phyloP scores from a whole-genome alignment of 768 basidiomycete species.

The Rickenella mellea region DNA sequence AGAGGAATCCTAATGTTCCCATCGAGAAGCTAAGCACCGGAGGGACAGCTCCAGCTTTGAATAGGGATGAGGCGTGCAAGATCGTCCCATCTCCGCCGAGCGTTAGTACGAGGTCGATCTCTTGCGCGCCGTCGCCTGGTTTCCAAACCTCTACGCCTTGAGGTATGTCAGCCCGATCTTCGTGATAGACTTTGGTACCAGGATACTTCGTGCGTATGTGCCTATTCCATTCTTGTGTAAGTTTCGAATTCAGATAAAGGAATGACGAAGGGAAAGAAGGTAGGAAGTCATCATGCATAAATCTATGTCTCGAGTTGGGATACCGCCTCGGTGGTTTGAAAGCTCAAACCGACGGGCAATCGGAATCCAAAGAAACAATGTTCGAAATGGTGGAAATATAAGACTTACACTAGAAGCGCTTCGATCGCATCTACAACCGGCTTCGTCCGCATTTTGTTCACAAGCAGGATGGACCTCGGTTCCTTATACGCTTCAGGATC shows the following conservation, averaged over 20 bases:
- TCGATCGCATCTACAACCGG: slow-evolving; percentile 71
- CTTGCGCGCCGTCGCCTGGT: slow-evolving; percentile 44
- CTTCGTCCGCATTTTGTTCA: slow-evolving; percentile 73
- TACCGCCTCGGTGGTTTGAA: too few species aligned
- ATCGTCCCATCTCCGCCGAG: slow-evolving; percentile 95
- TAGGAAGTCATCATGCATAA: too few species aligned
- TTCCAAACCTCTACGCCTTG: slow-evolving; percentile 58
- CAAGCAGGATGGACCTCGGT: slow-evolving; percentile 61
- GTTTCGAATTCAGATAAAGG: too few species aligned
- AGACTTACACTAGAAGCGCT: slow-evolving; percentile 61
- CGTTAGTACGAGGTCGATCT: slow-evolving; percentile 82
- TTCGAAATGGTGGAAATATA: slow-evolving; percentile 3
- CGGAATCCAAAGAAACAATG: neutral
- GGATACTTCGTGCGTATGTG: slow-evolving; percentile 51
- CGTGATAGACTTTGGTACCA: slow-evolving; percentile 54
- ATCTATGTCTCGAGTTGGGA: too few species aligned
- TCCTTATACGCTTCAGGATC: slow-evolving; percentile 19
- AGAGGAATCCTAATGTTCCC: slow-evolving; percentile 88
- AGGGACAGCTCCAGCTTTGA: slow-evolving; percentile 84
- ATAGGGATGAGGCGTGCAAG: slow-evolving; percentile 85
- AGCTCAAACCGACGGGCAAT: neutral
- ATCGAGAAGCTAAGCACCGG: slow-evolving; percentile 87
- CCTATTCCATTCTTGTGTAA: too few species aligned
- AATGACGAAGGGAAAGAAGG: too few species aligned
- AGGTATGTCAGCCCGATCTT: slow-evolving; percentile 58